phyloP scores from a whole-genome alignment of 2,329 filamentous ascomycete species.

The Aspergillus phoenicis region DNA sequence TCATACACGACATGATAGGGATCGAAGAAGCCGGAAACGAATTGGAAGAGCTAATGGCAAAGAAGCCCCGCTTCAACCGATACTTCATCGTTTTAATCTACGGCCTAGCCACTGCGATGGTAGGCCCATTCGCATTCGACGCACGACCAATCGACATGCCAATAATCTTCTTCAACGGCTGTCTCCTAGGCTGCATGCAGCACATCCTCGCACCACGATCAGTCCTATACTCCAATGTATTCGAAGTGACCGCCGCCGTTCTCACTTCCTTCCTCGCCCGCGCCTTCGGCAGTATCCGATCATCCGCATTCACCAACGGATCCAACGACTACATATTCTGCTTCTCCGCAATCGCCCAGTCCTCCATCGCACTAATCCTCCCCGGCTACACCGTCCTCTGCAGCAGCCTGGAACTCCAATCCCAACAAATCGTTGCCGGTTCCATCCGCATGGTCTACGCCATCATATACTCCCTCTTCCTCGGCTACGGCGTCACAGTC shows the following conservation, averaged over 20 bases:
- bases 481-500: constrained; percentile 72
- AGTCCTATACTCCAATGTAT: constrained; percentile 64
- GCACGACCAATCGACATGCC: constrained; percentile 76
- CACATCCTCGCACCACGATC: constrained; percentile 74
- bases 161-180: constrained; percentile 73
- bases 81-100: constrained; percentile 66
- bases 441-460: constrained; percentile 75
- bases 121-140: constrained; percentile 78
- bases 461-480: constrained; percentile 71
- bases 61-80: constrained; percentile 57
- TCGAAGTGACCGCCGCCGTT: constrained; percentile 64
- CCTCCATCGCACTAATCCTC: constrained; percentile 71
- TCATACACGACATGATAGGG: constrained; percentile 50
- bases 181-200: constrained; percentile 71
- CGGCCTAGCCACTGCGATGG: constrained; percentile 72
- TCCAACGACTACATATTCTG: constrained; percentile 58
- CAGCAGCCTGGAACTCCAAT: constrained; percentile 67
- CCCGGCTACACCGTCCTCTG: constrained; percentile 68
- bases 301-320: constrained; percentile 30
- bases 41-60: constrained; percentile 58
- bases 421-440: constrained; percentile 68
- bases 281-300: constrained; percentile 63
- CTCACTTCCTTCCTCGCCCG: constrained; percentile 68
- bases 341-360: constrained; percentile 71
- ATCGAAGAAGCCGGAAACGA: constrained; percentile 49